Conservation (phyloP, 2,329 filamentous ascomycete genomes). For the Simplicillium sp. region DNA sequence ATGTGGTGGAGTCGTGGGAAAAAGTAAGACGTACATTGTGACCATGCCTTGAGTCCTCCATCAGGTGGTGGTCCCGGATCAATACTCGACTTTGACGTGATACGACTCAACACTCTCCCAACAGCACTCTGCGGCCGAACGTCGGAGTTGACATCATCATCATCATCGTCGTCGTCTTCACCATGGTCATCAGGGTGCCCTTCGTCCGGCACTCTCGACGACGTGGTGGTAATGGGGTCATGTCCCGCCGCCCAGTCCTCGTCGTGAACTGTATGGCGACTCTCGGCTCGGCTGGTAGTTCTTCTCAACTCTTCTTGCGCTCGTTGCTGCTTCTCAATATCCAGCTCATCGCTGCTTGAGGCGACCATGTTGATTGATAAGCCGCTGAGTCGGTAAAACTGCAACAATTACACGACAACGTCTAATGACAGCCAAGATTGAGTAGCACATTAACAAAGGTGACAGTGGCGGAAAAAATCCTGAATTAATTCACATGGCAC, state of each 20-base stretch:
- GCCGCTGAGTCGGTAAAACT: no score
- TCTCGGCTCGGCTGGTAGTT: not conserved
- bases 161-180: conserved; percentile 5
- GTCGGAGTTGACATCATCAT: conserved; percentile 4
- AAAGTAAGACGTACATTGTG: conserved; percentile 23
- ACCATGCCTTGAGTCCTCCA: conserved; percentile 38
- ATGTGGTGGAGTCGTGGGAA: not conserved
- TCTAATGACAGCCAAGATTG: no score
- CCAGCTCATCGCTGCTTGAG: conserved; percentile 1
- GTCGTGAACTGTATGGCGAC: not conserved
- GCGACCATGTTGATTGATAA: not conserved
- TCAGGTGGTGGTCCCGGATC: conserved; percentile 40
- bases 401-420: no score
- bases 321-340: conserved; percentile 1
- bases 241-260: conserved; percentile 4
- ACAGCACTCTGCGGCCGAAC: conserved; percentile 14
- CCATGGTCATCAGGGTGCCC: conserved; percentile 1
- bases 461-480: no score
- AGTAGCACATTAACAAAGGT: no score
- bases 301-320: not conserved
- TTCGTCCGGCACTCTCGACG: not conserved
- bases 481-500: no score
- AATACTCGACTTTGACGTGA: conserved; percentile 27
- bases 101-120: conserved; percentile 28
- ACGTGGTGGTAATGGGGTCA: conserved; percentile 2